A percentile compares a stretch with the other conserved stretches of the same genome.
Conservation (phyloP, 768 basidiomycete genomes). For the Lactarius tabidus region DNA sequence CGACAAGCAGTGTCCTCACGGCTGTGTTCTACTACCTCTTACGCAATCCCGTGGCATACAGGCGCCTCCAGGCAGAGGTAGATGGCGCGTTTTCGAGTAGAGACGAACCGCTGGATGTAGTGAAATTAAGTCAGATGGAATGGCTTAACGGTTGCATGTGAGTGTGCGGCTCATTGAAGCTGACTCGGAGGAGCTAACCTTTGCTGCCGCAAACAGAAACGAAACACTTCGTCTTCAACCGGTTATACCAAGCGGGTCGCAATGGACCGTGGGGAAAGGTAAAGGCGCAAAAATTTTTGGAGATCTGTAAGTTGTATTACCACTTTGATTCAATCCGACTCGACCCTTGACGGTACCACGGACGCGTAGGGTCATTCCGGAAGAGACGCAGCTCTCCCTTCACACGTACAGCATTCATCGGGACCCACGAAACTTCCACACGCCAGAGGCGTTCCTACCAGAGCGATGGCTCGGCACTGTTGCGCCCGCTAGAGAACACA, state of each 20-base stretch:
- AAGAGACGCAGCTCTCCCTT: not conserved
- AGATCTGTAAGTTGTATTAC: not conserved
- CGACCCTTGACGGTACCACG: too few relatives aligned
- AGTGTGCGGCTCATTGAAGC: not conserved
- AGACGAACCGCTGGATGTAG: conserved; percentile 5
- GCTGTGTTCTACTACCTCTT: not conserved
- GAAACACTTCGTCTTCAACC: not conserved
- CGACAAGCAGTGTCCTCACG: not conserved
- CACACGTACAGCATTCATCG: conserved; percentile 1
- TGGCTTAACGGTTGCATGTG: conserved; percentile 12
- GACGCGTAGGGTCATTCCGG: not conserved
- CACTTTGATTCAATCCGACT: too few relatives aligned
- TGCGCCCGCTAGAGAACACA: not conserved
- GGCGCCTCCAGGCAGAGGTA: not conserved
- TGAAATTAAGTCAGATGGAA: not conserved
- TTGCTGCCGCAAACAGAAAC: not conserved
- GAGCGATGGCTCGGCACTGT: not conserved
- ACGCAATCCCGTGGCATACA: not conserved
- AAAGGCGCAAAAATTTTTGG: not conserved
- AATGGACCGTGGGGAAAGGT: not conserved
- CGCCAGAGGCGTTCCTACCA: not conserved
- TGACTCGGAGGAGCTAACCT: not conserved
- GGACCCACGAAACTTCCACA: conserved; percentile 1
- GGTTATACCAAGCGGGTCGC: not conserved
- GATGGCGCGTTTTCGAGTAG: not conserved